Evolutionary conservation across 1,139 yeast species (phyloP).

Genomic region (Starmera stellimalicola): DNA sequence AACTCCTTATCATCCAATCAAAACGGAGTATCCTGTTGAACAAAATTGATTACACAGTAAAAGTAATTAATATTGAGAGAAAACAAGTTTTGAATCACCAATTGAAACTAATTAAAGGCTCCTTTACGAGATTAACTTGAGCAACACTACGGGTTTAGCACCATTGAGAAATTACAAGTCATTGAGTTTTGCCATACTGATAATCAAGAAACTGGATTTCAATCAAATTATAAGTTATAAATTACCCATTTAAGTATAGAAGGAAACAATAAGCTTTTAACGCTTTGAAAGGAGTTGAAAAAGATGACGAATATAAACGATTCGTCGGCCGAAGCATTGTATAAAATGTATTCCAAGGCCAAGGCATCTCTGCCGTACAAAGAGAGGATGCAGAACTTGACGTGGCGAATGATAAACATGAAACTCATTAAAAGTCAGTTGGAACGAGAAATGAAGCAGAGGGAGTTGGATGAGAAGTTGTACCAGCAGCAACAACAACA

Average conservation of each 20-base stretch:
- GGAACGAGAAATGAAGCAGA: no score
- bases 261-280: not conserved
- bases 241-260: not conserved
- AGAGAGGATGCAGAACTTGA: constrained; percentile 68
- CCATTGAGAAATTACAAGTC: not conserved
- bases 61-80: no score
- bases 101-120: no score
- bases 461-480: no score
- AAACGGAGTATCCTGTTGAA: no score
- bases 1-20: no score
- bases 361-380: constrained; percentile 70
- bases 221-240: not conserved
- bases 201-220: not conserved
- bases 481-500: no score
- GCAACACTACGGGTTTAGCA: not conserved
- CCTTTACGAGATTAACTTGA: no score
- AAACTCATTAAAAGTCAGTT: constrained; percentile 33
- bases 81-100: no score
- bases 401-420: constrained; percentile 80
- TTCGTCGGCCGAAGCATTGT: constrained; percentile 25
- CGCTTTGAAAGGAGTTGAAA: not conserved
- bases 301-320: not conserved
- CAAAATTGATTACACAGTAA: no score
- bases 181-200: not conserved
- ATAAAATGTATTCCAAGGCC: constrained; percentile 77